A percentile compares a stretch with the other conserved stretches of the same genome.
Conservation (phyloP, 1,284 basidiomycete genomes). For the Sanghuangporus sanghuang region DNA sequence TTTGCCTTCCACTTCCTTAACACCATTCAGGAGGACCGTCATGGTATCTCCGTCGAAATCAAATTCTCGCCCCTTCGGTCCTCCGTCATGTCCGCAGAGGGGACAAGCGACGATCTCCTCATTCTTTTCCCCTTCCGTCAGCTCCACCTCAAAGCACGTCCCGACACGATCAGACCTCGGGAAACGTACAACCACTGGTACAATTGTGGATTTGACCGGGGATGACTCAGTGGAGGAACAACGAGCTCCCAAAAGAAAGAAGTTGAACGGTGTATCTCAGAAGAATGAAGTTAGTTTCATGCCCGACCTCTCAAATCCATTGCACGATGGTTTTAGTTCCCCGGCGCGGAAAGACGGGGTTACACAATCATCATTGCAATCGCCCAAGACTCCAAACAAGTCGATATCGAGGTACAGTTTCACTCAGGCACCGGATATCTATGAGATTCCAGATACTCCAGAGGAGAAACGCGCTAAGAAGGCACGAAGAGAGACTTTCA, state of each 20-base stretch:
- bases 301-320: constrained; percentile 10
- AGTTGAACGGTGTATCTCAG: neutral
- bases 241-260: constrained; percentile 6
- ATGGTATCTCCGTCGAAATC: constrained; percentile 1
- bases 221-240: neutral
- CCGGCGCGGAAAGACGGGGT: neutral
- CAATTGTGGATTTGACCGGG: constrained; percentile 16
- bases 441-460: constrained; percentile 4
- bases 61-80: too few species aligned
- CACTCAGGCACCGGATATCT: neutral
- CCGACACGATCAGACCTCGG: neutral
- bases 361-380: neutral
- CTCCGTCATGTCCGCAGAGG: neutral
- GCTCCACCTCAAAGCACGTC: constrained; percentile 6
- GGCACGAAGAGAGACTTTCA: constrained; percentile 43
- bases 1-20: neutral
- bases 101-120: constrained; percentile 22
- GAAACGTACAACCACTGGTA: constrained; percentile 9
- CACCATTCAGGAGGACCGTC: neutral
- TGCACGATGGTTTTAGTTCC: neutral
- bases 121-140: constrained; percentile 1
- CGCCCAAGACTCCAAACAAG: neutral
- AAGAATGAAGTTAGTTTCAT: neutral
- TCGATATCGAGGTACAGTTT: constrained; percentile 4
- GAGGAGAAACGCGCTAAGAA: constrained; percentile 16